Base-by-base conservation (phyloP, 371 early-diverging fungal genomes). In the Mucor plumbeus region DNA sequence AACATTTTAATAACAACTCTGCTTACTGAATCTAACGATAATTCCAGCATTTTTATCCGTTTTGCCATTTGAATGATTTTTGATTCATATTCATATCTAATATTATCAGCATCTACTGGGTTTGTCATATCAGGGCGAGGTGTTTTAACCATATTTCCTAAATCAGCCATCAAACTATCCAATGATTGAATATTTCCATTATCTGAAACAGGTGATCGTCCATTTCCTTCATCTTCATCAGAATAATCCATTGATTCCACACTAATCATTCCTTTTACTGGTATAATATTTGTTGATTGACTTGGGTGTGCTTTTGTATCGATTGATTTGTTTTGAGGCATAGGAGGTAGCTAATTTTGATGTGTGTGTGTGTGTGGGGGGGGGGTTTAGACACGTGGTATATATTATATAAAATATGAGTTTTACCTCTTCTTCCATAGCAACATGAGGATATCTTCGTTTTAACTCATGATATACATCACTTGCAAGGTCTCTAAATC, bases 401-500 rank as follows among this genome's bases (percentile, higher is more conserved):
- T 35, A n/a, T 7, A 35, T 55, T 33, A 35, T 5, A 21, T 50
- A n/a, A 26, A 26, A 26, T 26, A 3, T 26, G 26, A 26, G 26
- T 1, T 26, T 26, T 70, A 73, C 81, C 41, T 74, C 69, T 48
- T 72, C 69, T n/a, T 76, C 78, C n/a, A 47, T 57, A 21, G 26
- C 34, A 31, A 85, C 61, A n/a, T 75, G 73, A 1, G 93, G 91
- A 71, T 88, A 94, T 66, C 94, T 82, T 38, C 90, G 75, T 53
- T 85, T 86, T 26, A 97, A 74, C 79, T 96, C 96, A 71, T 85
- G 91, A 74, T 91, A 93, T 10, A 98, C 94, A 77, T 98, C 96
- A 66, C 90, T 91, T 0, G 94, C 95, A 26, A 98, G 82, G 76
- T 96, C 96, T 68, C 92, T 91, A 81, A 97, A 98, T 53, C 96